Base-by-base conservation (phyloP, 345 rosid species). In the Eucalyptus polyanthemos region DNA sequence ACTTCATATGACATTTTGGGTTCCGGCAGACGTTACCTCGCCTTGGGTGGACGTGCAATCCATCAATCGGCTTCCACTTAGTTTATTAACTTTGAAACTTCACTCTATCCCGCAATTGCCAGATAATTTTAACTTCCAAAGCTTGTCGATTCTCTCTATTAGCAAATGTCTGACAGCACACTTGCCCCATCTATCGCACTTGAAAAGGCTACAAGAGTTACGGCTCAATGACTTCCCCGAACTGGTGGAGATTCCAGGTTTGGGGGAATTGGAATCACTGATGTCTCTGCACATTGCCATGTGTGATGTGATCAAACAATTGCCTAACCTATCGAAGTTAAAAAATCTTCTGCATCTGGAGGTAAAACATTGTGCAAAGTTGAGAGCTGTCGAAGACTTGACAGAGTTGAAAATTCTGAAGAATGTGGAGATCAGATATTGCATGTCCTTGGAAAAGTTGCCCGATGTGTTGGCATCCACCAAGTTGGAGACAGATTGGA, bases 1-100 rank as follows among this genome's bases (percentile, higher is more conserved):
- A 58, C 6, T 4, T 1, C 1, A 0, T 58, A 22, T 25, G 14
- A 25, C 65, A 25, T 1, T 5, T 58, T 58, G n/a, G n/a, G 0
- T 0, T 1, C n/a, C 7, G 2, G 3, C 1, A 1, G n/a, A 25
- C 1, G 2, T 58, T 58, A 58, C n/a, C 14, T 58, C 2, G 2
- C n/a, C n/a, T 58, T 25, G 65, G 65, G 1, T 0, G 65, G 65
- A 25, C 13, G 0, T 21, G n/a, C 14, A 11, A 5, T 58, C 65
- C 65, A 58, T 58, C n/a, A 4, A 11, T 25, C 14, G 14, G 4
- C 65, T 58, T 25, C 65, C 65, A 25, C 2, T 5, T 58, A 2
- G 65, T 1, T 58, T 25, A 58, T 58, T n/a, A 58, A 58, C n/a
- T 0, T 58, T 58, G 14, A 25, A 24, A 25, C 65, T 25, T 25